Conservation (phyloP, 768 basidiomycete species). For the Collybia mongolica region DNA sequence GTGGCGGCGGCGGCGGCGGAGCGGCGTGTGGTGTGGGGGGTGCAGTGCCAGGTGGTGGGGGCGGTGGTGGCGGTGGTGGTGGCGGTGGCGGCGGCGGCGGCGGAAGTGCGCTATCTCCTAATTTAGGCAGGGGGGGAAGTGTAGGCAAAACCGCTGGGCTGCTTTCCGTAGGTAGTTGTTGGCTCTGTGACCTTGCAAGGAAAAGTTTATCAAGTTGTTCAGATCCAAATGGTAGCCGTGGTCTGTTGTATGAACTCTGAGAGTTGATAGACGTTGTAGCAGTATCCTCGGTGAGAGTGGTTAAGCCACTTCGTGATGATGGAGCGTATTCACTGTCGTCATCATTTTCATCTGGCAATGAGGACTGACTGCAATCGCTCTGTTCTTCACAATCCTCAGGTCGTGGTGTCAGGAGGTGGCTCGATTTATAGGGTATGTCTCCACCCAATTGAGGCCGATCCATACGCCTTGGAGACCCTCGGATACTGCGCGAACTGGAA, state of each 20-base stretch:
- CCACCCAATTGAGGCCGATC: constrained; percentile 43
- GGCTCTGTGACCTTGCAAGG: constrained; percentile 40
- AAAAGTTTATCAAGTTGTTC: constrained; percentile 66
- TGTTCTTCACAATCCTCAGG: constrained; percentile 41
- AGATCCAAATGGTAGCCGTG: constrained; percentile 40
- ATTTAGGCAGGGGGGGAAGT: constrained; percentile 37
- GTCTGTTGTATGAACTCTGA: constrained; percentile 25
- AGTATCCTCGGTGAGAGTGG: constrained; percentile 52
- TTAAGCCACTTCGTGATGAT: constrained; percentile 37
- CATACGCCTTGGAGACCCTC: constrained; percentile 64
- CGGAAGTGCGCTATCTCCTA: constrained; percentile 33
- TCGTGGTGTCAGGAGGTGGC: constrained; percentile 41
- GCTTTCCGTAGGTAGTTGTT: constrained; percentile 31
- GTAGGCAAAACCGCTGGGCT: constrained; percentile 29
- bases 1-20: constrained; percentile 33
- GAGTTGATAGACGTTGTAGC: constrained; percentile 56
- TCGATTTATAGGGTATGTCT: constrained; percentile 37
- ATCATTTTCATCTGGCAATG: constrained; percentile 47
- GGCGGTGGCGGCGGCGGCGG: constrained; percentile 37
- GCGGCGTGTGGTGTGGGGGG: constrained; percentile 24
- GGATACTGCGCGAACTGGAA: constrained; percentile 66
- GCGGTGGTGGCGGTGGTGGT: constrained; percentile 33
- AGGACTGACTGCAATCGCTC: constrained; percentile 41
- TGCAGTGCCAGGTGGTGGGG: constrained; percentile 16
- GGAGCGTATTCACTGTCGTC: constrained; percentile 44